Base-by-base conservation (phyloP, 1,284 basidiomycete species). In the Pseudozyma flocculosa region DNA sequence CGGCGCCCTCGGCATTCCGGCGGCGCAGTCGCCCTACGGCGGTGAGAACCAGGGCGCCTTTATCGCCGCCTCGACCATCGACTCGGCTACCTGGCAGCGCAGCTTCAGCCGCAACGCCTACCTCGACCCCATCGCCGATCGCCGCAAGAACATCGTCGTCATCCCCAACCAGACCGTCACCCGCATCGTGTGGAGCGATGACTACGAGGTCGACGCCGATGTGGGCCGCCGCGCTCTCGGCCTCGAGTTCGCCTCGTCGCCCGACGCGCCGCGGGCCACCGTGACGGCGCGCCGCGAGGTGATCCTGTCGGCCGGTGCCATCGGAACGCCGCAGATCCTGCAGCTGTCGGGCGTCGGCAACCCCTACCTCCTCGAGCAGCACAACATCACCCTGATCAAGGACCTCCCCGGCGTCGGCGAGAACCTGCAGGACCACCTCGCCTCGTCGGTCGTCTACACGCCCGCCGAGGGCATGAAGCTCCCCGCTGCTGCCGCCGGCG, bases 321-420 rank as follows among this genome's bases (percentile, higher is more conserved):
- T 82, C 38, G 80, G 81, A 48, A 78, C 78, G 1, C 81, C 82
- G 1, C 79, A 83, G 55, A 78, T 84, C 19, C 75, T 84, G 0
- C 82, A 84, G 54, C 70, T 83, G 3, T 82, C 82, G 2, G 83
- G 83, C 7, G 81, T 84, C 37, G 83, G 83, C 8, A 64, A 78
- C 43, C 70, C 67, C 19, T 73, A 78, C 13, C 66, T 83, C 1
- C 76, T 84, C 13, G 57, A 70, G 13, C 71, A 61, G 36, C 61
- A 80, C n/a, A 79, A 79, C 11, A 76, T 84, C 17, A 72, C 77
- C 2, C 49, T 79, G 4, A 76, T 80, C 48, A 65, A 83, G 30
- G 74, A 82, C 24, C 78, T 84, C 15, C 79, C 81, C 5, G 82
- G 82, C 4, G 83, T 84, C 1, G 84, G 83, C 5, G 78, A 80